phyloP scores from a whole-genome alignment of 2,329 filamentous ascomycete species.

The Hymenoscyphus fraxineus region DNA sequence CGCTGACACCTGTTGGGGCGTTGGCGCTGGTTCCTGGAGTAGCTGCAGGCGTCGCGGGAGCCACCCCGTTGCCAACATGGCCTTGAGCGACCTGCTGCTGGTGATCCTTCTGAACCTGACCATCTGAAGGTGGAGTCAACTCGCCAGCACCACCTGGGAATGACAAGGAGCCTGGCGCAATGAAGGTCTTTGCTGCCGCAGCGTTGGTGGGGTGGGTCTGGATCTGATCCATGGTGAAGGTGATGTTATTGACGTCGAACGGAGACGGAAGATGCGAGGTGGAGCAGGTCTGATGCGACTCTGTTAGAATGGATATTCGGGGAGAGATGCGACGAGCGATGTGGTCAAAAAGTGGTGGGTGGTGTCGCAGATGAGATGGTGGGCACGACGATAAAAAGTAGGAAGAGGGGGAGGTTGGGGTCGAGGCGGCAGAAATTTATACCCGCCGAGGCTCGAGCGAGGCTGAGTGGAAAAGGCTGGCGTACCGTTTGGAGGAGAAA shows the following conservation, averaged over 20 bases:
- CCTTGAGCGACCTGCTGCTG: constrained; percentile 56
- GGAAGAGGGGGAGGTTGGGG: constrained; percentile 7
- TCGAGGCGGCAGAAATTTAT: constrained; percentile 12
- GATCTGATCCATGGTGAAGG: constrained; percentile 70
- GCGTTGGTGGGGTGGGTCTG: constrained; percentile 90
- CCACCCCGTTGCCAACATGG: constrained; percentile 72
- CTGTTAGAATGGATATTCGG: constrained; percentile 28
- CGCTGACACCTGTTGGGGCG: constrained; percentile 66
- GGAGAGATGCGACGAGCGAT: neutral
- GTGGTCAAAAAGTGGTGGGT: neutral
- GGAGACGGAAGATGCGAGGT: constrained; percentile 20
- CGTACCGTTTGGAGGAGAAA: constrained; percentile 77
- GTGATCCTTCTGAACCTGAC: constrained; percentile 44
- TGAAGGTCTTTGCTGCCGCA: constrained; percentile 92
- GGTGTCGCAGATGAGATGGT: constrained; percentile 12
- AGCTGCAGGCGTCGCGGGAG: constrained; percentile 84
- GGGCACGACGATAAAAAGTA: constrained; percentile 3
- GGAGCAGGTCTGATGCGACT: constrained; percentile 28
- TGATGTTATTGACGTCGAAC: constrained; percentile 12
- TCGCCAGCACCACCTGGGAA: constrained; percentile 83
- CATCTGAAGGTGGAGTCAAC: constrained; percentile 74
- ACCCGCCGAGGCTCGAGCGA: constrained; percentile 15
- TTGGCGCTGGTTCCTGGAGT: constrained; percentile 75
- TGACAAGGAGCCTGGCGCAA: constrained; percentile 84
- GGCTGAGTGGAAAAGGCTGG: constrained; percentile 16